Base-by-base conservation (phyloP, 1,284 basidiomycete species). In the Trichosporon asahii region DNA sequence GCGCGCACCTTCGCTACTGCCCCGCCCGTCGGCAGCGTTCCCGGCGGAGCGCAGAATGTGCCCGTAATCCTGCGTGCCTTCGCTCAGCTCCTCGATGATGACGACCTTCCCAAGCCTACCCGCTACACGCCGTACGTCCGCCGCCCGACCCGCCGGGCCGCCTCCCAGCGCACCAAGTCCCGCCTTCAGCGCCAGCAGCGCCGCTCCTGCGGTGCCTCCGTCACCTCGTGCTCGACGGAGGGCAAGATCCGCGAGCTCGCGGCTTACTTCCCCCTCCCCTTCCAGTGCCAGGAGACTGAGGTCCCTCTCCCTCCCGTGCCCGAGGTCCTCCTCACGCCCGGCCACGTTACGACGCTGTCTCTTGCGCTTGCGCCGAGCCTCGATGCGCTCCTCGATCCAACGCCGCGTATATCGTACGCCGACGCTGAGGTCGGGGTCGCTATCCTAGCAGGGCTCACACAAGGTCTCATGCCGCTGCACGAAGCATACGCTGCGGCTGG, bases 61-160 rank as follows among this genome's bases (percentile, higher is more conserved):
- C 79, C 79, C 44, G 72, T 82, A 29, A 75, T 70, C 3, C 72
- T 82, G 0, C 71, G 80, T 35, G 79, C 80, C 2, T 76, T 82
- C 21, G 70, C 75, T 0, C 67, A 70, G 8, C 64, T 80, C 15
- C 66, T 80, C 57, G 75, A 78, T 65, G 75, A 78, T 31, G 75
- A 80, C n/a, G 65, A 73, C 4, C 72, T 80, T n/a, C 79, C 79
- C 23, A 63, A 69, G 18, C 69, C 74, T 0, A 72, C 75, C 11
- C 68, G 76, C 14, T 80, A 78, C 66, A 44, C 71, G 9, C 77
- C 80, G 2, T 80, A 80, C 69, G 29, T 68, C 6, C 66, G 63
- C 14, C 70, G 69, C 33, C 31, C 21, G 35, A 63, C 53, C 57
- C 53, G 15, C 44, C 18, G 3, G 12, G 40, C 31, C 55, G 31